These are phyloP conservation scores for Alternaria metachromatica DNA, from an alignment of 2,329 filamentous ascomycete genomes.

Conservation along the genomic window DNA sequence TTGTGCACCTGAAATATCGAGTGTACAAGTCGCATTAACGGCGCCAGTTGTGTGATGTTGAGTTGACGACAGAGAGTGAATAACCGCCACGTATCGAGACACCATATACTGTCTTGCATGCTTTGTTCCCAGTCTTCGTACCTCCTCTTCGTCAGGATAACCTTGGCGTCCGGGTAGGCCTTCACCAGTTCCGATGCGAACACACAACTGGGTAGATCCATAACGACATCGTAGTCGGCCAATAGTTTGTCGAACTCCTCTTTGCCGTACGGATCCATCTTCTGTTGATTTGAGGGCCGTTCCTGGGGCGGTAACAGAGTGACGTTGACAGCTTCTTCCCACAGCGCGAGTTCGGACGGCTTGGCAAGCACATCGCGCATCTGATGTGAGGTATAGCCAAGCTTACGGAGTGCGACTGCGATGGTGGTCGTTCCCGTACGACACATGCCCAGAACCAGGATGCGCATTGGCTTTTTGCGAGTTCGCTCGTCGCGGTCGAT, in stretches of 20 bases:
- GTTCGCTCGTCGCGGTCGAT: slow-evolving; percentile 71
- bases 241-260: slow-evolving; percentile 57
- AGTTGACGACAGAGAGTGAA: slow-evolving; percentile 26
- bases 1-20: slow-evolving; percentile 31
- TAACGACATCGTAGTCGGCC: slow-evolving; percentile 50
- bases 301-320: slow-evolving; percentile 27
- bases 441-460: slow-evolving; percentile 72
- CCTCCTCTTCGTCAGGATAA: slow-evolving; percentile 40
- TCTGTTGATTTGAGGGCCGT: slow-evolving; percentile 13
- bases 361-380: slow-evolving; percentile 32
- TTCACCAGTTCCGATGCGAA: slow-evolving; percentile 38
- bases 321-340: slow-evolving; percentile 39
- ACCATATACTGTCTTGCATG: slow-evolving; percentile 37
- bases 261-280: slow-evolving; percentile 31
- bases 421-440: slow-evolving; percentile 71
- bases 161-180: slow-evolving; percentile 44
- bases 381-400: slow-evolving; percentile 35
- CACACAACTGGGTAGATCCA: slow-evolving; percentile 37
- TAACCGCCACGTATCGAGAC: slow-evolving; percentile 31
- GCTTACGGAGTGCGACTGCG: slow-evolving; percentile 53
- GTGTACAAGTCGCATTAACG: slow-evolving; percentile 31
- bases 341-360: slow-evolving; percentile 27
- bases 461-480: slow-evolving; percentile 73
- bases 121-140: slow-evolving; percentile 37
- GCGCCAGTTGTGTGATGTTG: slow-evolving; percentile 31